Evolutionary conservation across 2,329 filamentous ascomycete species (phyloP), one percentile per base, ranked within the genome.

Genomic region (Aspergillus proliferans): DNA sequence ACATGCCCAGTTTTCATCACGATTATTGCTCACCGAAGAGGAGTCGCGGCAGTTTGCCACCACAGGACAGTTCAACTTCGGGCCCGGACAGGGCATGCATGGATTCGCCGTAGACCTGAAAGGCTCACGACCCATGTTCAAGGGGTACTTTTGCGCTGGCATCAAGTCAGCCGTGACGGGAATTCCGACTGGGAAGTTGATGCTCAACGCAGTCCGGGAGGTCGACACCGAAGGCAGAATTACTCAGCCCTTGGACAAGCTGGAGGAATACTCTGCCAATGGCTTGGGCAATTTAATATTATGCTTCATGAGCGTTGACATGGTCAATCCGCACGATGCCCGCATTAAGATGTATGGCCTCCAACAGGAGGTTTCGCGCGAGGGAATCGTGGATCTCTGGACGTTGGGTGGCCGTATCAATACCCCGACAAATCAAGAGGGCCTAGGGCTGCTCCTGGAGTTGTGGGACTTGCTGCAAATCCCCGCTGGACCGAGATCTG

Each of bases 331-430:
- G 7, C 36, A 33, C n/a, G 38, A 51, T 18, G 47, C 51, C 2
- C 51, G 53, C 19, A 49, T 54, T 30, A 57, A 57, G 34, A 44
- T 52, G 30, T 57, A 57, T 30, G 22, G 53, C 22, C 21, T 51
- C 8, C 54, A 58, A 18, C 36, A 43, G 22, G 34, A 36, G 19
- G 54, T 58, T 8, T 41, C 45, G 3, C 47, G 47, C 12, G 38
- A 22, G 3, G 15, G 36, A 2, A 41, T 56, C 24, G 47, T 47
- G 41, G 43, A 51, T 38, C 21, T 54, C 8, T 56, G 54, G 54
- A 56, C 54, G 4, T 15, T 56, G 3, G 52, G 54, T 3, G 46
- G 50, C 18, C 43, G 50, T 15, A 44, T 33, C 21, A 41, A 12
- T 3, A 48, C 48, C 38, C 7, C 21, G 2, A 10, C 21, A 7